Percentiles rank a stretch among this genome's conserved stretches.
Conservation (phyloP, 768 basidiomycete species). For the Lyophyllum decastes region DNA sequence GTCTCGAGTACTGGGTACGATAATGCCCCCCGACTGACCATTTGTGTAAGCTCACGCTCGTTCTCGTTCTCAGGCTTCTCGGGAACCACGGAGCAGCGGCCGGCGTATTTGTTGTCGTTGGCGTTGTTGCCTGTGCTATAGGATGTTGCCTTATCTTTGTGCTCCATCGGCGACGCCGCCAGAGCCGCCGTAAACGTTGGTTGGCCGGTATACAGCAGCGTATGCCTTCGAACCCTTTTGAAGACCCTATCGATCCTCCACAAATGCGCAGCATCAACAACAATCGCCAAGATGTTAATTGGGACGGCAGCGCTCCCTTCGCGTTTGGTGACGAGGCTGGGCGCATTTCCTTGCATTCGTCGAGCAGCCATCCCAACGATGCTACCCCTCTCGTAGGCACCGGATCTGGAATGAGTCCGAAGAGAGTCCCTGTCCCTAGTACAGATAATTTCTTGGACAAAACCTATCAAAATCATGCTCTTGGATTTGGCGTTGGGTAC, state of each 20-base stretch:
- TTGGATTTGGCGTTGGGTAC: constrained; percentile 7
- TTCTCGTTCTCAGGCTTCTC: constrained; percentile 49
- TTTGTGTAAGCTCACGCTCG: background rate
- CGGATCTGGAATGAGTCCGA: background rate
- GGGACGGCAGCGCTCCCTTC: constrained; percentile 2
- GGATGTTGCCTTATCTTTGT: constrained; percentile 45
- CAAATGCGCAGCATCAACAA: constrained; percentile 16
- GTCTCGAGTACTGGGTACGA: constrained; percentile 23
- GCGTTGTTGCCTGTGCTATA: constrained; percentile 51
- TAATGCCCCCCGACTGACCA: background rate
- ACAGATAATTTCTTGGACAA: constrained; percentile 2
- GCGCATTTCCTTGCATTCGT: constrained; percentile 1
- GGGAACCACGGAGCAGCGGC: constrained; percentile 68
- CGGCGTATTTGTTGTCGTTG: constrained; percentile 73
- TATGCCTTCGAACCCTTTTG: constrained; percentile 37
- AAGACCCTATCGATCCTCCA: constrained; percentile 23
- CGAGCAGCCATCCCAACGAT: background rate
- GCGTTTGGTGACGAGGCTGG: background rate
- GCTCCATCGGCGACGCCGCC: constrained; percentile 42
- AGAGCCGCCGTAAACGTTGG: constrained; percentile 36
- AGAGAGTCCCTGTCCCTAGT: constrained; percentile 5
- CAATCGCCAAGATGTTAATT: background rate
- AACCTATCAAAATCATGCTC: background rate
- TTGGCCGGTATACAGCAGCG: constrained; percentile 34
- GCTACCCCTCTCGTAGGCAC: background rate